Evolutionary conservation across 2,329 filamentous ascomycete species (phyloP).

Genomic region (Fusarium heterosporum): DNA sequence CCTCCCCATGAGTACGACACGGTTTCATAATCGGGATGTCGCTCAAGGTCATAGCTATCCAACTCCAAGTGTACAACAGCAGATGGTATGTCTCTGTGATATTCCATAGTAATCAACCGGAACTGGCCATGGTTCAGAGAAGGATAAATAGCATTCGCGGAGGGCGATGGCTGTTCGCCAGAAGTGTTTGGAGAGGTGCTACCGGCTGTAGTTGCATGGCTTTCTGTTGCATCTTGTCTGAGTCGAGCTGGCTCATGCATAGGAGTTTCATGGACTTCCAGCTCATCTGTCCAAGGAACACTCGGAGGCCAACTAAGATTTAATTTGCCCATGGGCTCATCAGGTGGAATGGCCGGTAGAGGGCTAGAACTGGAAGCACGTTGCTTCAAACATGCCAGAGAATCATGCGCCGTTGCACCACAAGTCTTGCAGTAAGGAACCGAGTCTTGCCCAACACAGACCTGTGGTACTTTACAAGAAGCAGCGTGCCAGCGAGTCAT

Average conservation of each 20-base stretch:
- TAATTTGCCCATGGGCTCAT: neutral
- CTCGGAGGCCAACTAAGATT: neutral
- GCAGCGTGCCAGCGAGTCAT: neutral
- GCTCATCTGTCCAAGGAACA: neutral
- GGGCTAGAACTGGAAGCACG: neutral
- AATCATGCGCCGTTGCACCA: neutral
- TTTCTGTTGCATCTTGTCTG: neutral
- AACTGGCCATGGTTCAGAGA: neutral
- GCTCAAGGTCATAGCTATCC: neutral
- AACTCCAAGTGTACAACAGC: neutral
- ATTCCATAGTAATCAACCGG: neutral
- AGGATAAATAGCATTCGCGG: neutral
- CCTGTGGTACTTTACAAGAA: neutral
- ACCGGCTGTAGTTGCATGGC: neutral
- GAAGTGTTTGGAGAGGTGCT: neutral
- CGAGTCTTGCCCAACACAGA: neutral
- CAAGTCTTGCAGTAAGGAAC: neutral
- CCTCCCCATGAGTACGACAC: neutral
- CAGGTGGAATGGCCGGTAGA: neutral
- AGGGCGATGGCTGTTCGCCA: too few relatives aligned
- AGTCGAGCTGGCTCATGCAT: neutral
- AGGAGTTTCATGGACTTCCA: neutral
- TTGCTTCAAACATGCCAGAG: neutral
- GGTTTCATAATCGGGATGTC: neutral
- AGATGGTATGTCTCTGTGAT: neutral